Percentiles rank a stretch among this genome's conserved stretches.
phyloP scores from a whole-genome alignment of 1,139 yeast genomes.

The Yueomyces sp. region DNA sequence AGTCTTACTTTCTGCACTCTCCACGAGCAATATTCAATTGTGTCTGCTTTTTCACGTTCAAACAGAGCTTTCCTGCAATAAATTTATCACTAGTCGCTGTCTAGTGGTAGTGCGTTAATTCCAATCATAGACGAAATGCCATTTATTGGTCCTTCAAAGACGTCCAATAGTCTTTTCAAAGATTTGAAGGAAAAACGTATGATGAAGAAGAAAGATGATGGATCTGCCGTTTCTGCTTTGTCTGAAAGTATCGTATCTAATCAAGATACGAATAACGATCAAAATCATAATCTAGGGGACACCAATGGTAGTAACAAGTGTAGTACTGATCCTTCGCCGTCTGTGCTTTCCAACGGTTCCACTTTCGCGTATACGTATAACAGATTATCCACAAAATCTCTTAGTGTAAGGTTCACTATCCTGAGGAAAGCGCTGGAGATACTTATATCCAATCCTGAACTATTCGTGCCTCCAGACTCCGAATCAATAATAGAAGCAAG shows the following conservation, averaged over 20 bases:
- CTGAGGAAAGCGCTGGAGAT: constrained; percentile 67
- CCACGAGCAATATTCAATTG: no score
- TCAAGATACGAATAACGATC: no score
- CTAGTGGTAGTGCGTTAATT: no score
- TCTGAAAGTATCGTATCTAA: no score
- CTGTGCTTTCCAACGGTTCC: constrained; percentile 58
- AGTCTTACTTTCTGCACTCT: no score
- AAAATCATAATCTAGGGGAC: neutral
- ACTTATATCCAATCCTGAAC: constrained; percentile 19
- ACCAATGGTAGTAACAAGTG: neutral
- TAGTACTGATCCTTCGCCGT: constrained; percentile 1
- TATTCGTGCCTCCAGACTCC: constrained; percentile 14
- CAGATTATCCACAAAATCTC: constrained; percentile 65
- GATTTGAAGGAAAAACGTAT: constrained; percentile 14
- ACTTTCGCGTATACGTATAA: constrained; percentile 81
- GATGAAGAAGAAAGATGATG: constrained; percentile 3
- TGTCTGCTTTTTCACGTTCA: no score
- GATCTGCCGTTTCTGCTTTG: no score
- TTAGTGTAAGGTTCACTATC: constrained; percentile 64
- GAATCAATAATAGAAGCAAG: constrained; percentile 6
- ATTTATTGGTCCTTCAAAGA: constrained; percentile 2
- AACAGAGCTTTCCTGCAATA: no score
- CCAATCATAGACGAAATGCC: constrained; percentile 1
- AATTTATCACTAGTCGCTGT: no score
- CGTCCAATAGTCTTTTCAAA: constrained; percentile 6